Conservation (phyloP, 2,329 filamentous ascomycete genomes). For the Lasiodiplodia sp. region DNA sequence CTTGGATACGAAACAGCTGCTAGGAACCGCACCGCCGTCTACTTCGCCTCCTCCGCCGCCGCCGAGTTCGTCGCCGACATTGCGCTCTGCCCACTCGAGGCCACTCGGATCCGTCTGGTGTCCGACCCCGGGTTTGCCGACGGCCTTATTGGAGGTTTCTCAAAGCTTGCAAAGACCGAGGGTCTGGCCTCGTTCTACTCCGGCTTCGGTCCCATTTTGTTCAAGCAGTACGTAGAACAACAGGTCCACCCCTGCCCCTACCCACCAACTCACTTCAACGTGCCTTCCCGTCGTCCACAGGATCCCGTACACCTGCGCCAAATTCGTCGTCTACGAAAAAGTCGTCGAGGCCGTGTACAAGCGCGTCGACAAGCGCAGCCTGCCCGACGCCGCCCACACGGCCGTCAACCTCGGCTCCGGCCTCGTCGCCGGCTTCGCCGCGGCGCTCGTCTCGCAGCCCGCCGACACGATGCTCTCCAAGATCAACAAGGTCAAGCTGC, state of each 20-base stretch:
- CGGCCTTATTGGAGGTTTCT: constrained; percentile 79
- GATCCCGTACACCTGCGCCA: constrained; percentile 93
- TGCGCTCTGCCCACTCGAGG: constrained; percentile 89
- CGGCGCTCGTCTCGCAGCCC: constrained; percentile 62
- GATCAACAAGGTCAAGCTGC: constrained; percentile 94
- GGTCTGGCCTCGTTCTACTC: constrained; percentile 88
- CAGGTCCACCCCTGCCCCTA: too few species aligned
- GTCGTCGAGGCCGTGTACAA: constrained; percentile 77
- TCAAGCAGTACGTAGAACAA: constrained; percentile 46
- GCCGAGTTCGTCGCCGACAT: constrained; percentile 77
- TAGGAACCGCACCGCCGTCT: constrained; percentile 82
- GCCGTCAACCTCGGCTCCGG: constrained; percentile 59
- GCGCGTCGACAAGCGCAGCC: constrained; percentile 71
- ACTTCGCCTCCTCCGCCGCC: constrained; percentile 70
- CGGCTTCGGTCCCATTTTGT: constrained; percentile 72
- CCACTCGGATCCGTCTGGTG: constrained; percentile 91
- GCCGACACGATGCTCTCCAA: constrained; percentile 85
- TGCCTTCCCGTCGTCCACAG: constrained; percentile 48
- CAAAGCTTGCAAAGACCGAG: constrained; percentile 83
- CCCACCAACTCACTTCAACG: too few species aligned
- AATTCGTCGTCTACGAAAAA: constrained; percentile 95
- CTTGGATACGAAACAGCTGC: constrained; percentile 73
- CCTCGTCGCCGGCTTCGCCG: constrained; percentile 79
- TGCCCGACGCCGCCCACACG: constrained; percentile 75
- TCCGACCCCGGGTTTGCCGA: constrained; percentile 85